Percentiles rank a stretch among this genome's conserved stretches.
phyloP scores from a whole-genome alignment of 2,329 filamentous ascomycete genomes.

The Claviceps quebecensis region DNA sequence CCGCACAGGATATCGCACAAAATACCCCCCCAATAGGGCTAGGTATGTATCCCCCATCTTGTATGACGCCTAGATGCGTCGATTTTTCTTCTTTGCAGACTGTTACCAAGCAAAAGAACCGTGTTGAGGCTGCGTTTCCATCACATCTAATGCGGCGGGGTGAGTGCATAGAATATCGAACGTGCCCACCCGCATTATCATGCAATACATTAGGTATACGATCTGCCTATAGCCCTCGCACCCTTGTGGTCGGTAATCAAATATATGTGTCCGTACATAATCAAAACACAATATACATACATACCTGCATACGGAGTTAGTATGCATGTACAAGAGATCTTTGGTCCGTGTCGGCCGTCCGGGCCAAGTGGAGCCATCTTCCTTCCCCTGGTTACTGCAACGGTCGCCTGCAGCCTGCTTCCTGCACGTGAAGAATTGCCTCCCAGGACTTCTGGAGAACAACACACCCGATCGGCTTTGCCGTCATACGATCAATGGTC shows the following conservation, averaged over 20 bases:
- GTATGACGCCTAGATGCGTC: neutral
- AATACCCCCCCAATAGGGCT: too few species aligned
- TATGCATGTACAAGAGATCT: too few species aligned
- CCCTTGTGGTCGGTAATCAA: neutral
- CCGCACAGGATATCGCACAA: neutral
- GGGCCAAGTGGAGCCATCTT: too few species aligned
- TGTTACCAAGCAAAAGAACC: constrained; percentile 5
- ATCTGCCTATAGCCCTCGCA: neutral
- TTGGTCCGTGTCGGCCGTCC: too few species aligned
- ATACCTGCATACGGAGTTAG: too few species aligned
- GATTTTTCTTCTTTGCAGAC: neutral
- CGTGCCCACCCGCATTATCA: neutral
- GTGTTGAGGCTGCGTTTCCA: neutral
- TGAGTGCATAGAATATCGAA: neutral
- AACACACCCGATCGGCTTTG: too few species aligned
- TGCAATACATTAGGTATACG: neutral
- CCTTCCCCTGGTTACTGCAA: too few species aligned
- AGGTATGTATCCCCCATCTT: neutral
- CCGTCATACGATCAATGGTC: too few species aligned
- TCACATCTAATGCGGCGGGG: neutral
- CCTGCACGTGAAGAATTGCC: too few species aligned
- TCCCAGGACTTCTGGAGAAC: too few species aligned
- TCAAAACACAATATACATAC: neutral
- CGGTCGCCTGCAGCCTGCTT: too few species aligned
- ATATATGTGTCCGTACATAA: neutral